Evolutionary conservation across 768 basidiomycete genomes (phyloP).

Genomic region (Lanmaoa rubissima): DNA sequence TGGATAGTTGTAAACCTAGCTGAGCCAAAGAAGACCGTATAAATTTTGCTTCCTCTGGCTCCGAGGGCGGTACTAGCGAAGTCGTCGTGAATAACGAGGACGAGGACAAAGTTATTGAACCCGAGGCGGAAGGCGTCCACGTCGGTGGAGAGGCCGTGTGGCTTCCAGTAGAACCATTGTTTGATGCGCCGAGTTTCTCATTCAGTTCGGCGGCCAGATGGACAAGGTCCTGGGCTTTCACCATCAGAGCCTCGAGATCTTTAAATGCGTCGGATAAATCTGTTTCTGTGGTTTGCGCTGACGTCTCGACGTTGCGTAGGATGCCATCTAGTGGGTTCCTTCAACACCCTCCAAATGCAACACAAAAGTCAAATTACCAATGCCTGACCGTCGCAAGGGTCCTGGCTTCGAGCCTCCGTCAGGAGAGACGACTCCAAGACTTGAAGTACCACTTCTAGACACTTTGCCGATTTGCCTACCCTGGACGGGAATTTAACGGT

Average conservation of each 20-base stretch:
- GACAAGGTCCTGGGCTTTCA: slow-evolving; percentile 92
- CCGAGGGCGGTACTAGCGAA: slow-evolving; percentile 41
- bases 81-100: slow-evolving; percentile 25
- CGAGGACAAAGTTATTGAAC: slow-evolving; percentile 21
- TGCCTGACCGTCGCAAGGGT: slow-evolving; percentile 25
- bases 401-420: slow-evolving; percentile 16
- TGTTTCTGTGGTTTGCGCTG: slow-evolving; percentile 58
- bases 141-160: slow-evolving; percentile 8
- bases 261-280: slow-evolving; percentile 74
- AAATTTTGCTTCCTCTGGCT: slow-evolving; percentile 83
- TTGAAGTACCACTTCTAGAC: slow-evolving; percentile 20
- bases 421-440: slow-evolving; percentile 18
- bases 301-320: slow-evolving; percentile 68
- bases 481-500: slow-evolving; percentile 14
- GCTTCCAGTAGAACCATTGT: slow-evolving; percentile 6
- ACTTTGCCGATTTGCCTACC: slow-evolving; percentile 31
- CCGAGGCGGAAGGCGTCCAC: slow-evolving; percentile 19
- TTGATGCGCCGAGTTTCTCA: slow-evolving; percentile 62
- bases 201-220: slow-evolving; percentile 85
- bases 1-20: slow-evolving; percentile 75
- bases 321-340: slow-evolving; percentile 64
- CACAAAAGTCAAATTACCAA: slow-evolving; percentile 21
- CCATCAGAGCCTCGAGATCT: slow-evolving; percentile 88
- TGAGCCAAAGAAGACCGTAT: slow-evolving; percentile 88
- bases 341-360: slow-evolving; percentile 3